Evolutionary conservation across 441 rosid species (phyloP), one percentile per base, ranked within the genome.

Genomic region (Croton laevigatus): DNA sequence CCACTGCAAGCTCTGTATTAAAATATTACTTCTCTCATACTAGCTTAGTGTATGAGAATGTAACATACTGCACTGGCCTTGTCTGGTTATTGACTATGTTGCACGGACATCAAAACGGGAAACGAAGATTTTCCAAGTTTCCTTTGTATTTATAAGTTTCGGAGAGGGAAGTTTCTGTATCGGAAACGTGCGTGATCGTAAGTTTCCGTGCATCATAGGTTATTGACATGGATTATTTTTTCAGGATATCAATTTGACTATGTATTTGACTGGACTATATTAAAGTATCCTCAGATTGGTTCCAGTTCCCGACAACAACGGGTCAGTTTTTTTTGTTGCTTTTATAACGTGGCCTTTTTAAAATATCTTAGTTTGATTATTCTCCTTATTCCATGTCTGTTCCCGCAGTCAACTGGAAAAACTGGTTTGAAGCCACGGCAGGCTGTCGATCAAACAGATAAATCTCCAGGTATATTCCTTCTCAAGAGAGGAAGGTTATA

Each of bases 221-320:
- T 64, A 36, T 42, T 59, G n/a, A 55, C 34, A 20, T 51, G 54
- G 38, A 22, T 62, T 52, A 54, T 63, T 60, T 36, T 3, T 85
- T 81, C 89, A 93, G 98, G 97, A 57, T 91, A 91, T 87, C 96
- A 90, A 80, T 92, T 95, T 76, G 99, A 93, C 73, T 93, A 84
- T 79, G 84, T 89, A 38, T 94, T 88, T 78, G 96, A 93, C 82
- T 94, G 98, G 98, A 94, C 97, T 62, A 83, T 91, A 71, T 75
- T 92, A 71, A 94, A 90, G 87, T 83, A 89, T 76, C 93, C 99
- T 61, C 97, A 90, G 70, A 79, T 84, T 68, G 85, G 94, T 73
- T 81, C 93, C 73, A 82, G 89, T 75, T 84, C 96, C 73, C 87
- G 88, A 78, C 83, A 86, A 77, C 85, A 86, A 77, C 85, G 83